These are phyloP conservation scores for Bertia moriformis DNA, from an alignment of 2,329 filamentous ascomycete genomes.

Conservation along the genomic window DNA sequence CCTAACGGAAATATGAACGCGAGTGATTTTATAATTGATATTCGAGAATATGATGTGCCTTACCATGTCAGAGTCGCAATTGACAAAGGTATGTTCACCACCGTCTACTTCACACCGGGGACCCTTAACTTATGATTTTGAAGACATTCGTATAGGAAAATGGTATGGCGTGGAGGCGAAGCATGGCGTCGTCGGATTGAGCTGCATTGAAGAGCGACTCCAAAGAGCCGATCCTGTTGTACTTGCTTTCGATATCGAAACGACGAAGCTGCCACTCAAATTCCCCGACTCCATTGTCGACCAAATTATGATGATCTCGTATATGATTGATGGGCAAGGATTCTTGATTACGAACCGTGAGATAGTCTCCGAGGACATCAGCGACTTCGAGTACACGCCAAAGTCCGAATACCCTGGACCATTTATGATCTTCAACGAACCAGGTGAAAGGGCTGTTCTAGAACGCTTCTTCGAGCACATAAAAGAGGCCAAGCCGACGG, in stretches of 20 bases:
- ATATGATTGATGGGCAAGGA: slow-evolving; percentile 98
- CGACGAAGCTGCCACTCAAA: slow-evolving; percentile 85
- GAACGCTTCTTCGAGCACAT: slow-evolving; percentile 92
- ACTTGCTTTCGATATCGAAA: slow-evolving; percentile 98
- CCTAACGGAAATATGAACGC: slow-evolving; percentile 74
- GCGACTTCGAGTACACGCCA: slow-evolving; percentile 95
- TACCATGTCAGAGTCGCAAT: slow-evolving; percentile 99
- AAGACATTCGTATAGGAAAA: slow-evolving; percentile 81
- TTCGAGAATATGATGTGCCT: slow-evolving; percentile 96
- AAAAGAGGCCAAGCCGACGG: slow-evolving; percentile 84
- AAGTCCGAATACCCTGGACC: slow-evolving; percentile 89
- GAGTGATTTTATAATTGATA: slow-evolving; percentile 95
- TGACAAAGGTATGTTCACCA: slow-evolving; percentile 35
- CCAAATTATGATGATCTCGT: slow-evolving; percentile 99
- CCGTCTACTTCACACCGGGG: not conserved
- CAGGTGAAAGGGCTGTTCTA: slow-evolving; percentile 73
- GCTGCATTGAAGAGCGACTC: slow-evolving; percentile 72
- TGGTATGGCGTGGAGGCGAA: slow-evolving; percentile 96
- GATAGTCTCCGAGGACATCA: slow-evolving; percentile 92
- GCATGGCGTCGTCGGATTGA: slow-evolving; percentile 73
- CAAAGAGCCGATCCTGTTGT: slow-evolving; percentile 91
- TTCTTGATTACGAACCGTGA: slow-evolving; percentile 97
- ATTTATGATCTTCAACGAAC: slow-evolving; percentile 97
- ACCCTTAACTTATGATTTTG: not conserved
- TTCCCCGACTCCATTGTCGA: slow-evolving; percentile 91